Percentiles rank a stretch among this genome's conserved stretches.
Evolutionary conservation across 1,284 basidiomycete species (phyloP).

Genomic region (Takashimella tepidaria): DNA sequence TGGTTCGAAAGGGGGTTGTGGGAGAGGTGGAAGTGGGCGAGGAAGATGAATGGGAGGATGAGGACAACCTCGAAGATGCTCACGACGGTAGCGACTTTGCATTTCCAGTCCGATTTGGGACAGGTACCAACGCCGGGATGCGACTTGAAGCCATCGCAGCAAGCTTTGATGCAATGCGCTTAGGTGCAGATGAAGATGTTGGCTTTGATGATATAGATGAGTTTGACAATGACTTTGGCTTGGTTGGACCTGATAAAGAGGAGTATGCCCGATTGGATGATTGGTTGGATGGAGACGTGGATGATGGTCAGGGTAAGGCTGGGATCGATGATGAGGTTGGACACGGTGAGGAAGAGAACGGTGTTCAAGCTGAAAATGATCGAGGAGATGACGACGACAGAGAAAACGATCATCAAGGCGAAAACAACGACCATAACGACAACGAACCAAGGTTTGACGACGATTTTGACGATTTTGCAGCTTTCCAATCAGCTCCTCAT

Average conservation of each 20-base stretch:
- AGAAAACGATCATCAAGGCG: background rate
- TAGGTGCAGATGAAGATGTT: slow-evolving; percentile 9
- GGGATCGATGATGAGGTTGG: slow-evolving; percentile 5
- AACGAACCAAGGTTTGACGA: slow-evolving; percentile 27
- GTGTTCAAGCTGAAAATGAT: slow-evolving; percentile 11
- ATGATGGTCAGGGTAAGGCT: background rate
- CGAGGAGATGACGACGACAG: slow-evolving; percentile 29
- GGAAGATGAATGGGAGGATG: background rate
- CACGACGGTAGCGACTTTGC: background rate
- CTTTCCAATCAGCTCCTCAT: slow-evolving; percentile 21
- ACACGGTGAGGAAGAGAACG: background rate
- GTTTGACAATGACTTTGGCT: slow-evolving; percentile 12
- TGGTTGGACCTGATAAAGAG: slow-evolving; percentile 12
- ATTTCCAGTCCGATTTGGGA: slow-evolving; percentile 14
- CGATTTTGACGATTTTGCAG: slow-evolving; percentile 28
- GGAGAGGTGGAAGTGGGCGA: slow-evolving; percentile 2
- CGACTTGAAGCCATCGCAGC: slow-evolving; percentile 2
- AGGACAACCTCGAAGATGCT: slow-evolving; percentile 9
- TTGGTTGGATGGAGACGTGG: slow-evolving; percentile 32
- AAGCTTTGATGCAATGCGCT: slow-evolving; percentile 3
- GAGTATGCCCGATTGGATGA: slow-evolving; percentile 40
- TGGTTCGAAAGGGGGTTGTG: slow-evolving; percentile 20
- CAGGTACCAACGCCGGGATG: background rate
- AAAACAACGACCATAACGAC: background rate
- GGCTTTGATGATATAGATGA: slow-evolving; percentile 22